Base-by-base conservation (phyloP, 306 rosid species). In the Cucurbita ficifolia region DNA sequence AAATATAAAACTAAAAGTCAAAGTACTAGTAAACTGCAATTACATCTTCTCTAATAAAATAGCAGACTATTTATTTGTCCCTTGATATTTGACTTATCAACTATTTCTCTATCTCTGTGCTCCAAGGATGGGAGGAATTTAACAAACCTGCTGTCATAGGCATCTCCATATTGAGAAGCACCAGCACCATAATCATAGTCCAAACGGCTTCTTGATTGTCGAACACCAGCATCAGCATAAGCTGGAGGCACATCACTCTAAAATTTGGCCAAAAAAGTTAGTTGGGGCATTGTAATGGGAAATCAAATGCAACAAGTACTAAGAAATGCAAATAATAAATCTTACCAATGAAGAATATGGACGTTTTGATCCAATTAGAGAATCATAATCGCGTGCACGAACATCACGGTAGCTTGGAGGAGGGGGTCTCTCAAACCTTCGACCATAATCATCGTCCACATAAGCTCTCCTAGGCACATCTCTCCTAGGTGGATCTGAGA, bases 181-280 rank as follows among this genome's bases (percentile, higher is more conserved):
- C 96, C 78, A 76, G 87, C 81, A 46, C 83, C 87, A 63, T 91
- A 95, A n/a, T 94, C 97, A 65, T 94, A 88, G 78, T 95, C 92
- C 77, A 91, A 79, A 45, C 96, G 90, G 19, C 91, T 79, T 83
- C 99, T 91, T 60, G 97, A 91, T 64, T 89, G 97, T 79, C 91
- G 96, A 67, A 86, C 80, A 80, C 86, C 81, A 24, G 80, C 59
- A 57, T 91, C 99, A 36, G 87, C 83, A 86, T 88, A 94, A 24
- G 90, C 86, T 8, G 88, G 90, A 73, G 96, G 86, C 61, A 83
- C 87, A 75, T 95, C 97, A 61, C 87, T 97, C 99, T 95, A 83
- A 7, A 38, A 10, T 69, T 79, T 52, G 10, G 22, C 7, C 59
- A 57, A 21, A 73, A 7, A 61, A 61, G 48, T 61, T 17, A 24